A percentile compares a stretch with the other conserved stretches of the same genome.
Evolutionary conservation across 1,284 basidiomycete genomes (phyloP).

Genomic region (Ceratobasidium sp.): DNA sequence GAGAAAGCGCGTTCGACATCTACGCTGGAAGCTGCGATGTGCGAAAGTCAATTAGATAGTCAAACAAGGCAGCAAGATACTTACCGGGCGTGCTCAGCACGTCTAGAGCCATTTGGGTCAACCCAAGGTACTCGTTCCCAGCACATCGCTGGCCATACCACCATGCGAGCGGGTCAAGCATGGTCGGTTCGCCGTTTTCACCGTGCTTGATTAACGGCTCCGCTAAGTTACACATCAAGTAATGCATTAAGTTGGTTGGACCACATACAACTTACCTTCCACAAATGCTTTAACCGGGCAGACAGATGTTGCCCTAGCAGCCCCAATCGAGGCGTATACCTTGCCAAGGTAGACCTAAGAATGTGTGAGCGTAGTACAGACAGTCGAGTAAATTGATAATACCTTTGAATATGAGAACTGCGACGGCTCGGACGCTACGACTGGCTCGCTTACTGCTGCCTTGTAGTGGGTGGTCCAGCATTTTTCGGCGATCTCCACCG

Average conservation of each 20-base stretch:
- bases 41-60: too few relatives aligned
- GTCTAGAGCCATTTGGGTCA: constrained; percentile 29
- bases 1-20: constrained; percentile 13
- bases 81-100: constrained; percentile 8
- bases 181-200: not conserved
- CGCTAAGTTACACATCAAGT: not conserved
- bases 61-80: not conserved
- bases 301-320: not conserved
- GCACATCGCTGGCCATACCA: constrained; percentile 20
- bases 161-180: constrained; percentile 8
- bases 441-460: not conserved
- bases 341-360: not conserved
- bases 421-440: not conserved
- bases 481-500: not conserved
- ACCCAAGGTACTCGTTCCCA: not conserved
- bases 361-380: too few relatives aligned
- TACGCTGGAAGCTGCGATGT: not conserved
- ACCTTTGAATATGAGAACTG: constrained; percentile 7
- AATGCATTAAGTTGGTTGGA: too few relatives aligned
- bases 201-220: not conserved
- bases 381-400: not conserved
- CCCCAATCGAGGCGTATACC: not conserved
- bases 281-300: constrained; percentile 5
- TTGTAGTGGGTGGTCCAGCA: constrained; percentile 11
- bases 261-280: not conserved